Conservation (phyloP, 1,284 basidiomycete species). For the Peniophora sp. region DNA sequence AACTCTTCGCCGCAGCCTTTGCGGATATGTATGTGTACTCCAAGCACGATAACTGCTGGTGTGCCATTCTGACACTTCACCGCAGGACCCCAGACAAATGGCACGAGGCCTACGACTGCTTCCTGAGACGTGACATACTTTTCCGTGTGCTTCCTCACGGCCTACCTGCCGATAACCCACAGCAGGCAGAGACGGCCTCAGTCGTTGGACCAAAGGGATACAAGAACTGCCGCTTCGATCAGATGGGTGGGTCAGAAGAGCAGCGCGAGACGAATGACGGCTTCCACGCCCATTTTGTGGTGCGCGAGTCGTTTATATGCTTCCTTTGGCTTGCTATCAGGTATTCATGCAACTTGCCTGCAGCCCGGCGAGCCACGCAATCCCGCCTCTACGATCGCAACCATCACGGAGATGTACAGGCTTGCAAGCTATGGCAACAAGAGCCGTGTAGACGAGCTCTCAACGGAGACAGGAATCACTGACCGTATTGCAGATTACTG, state of each 20-base stretch:
- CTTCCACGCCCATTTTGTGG: not conserved
- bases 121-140: conserved; percentile 15
- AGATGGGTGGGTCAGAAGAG: not conserved
- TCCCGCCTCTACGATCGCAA: not conserved
- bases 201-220: not conserved
- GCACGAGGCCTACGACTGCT: conserved; percentile 4
- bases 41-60: not conserved
- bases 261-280: not conserved
- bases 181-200: conserved; percentile 12
- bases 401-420: not conserved
- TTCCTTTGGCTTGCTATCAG: not conserved
- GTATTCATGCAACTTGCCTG: not conserved
- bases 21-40: conserved; percentile 13
- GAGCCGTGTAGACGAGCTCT: not conserved
- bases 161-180: conserved; percentile 22
- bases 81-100: conserved; percentile 2
- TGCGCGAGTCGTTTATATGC: not conserved
- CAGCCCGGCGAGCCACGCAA: not conserved
- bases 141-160: too few relatives aligned
- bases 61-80: conserved; percentile 5
- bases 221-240: not conserved
- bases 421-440: not conserved
- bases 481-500: not conserved
- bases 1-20: conserved; percentile 18
- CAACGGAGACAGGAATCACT: not conserved